A percentile compares a stretch with the other conserved stretches of the same genome.
Conservation (phyloP, 192 early-diverging fungal species). For the Lunasporangiospora selenospora region DNA sequence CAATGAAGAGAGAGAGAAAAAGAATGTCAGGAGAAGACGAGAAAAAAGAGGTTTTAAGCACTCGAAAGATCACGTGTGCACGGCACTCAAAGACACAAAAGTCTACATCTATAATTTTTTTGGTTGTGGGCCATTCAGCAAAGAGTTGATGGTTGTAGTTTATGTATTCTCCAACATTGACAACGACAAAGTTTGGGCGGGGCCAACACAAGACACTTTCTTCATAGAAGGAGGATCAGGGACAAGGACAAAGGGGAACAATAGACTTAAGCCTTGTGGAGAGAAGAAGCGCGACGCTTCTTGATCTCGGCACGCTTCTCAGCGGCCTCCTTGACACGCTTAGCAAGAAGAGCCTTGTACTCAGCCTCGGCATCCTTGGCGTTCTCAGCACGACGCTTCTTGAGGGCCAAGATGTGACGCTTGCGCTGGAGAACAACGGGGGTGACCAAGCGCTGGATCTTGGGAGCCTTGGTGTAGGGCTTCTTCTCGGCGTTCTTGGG, state of each 20-base stretch:
- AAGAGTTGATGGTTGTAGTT: too few relatives aligned
- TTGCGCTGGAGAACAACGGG: conserved; percentile 97
- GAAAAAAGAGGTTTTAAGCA: too few relatives aligned
- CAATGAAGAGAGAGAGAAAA: not conserved
- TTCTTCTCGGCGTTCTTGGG: conserved; percentile 91
- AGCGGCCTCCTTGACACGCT: conserved; percentile 95
- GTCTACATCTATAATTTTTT: not conserved
- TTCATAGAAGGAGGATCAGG: too few relatives aligned
- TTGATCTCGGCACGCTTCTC: conserved; percentile 82
- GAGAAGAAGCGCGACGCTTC: conserved; percentile 76
- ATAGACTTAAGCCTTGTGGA: conserved; percentile 57
- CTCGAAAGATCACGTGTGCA: not conserved
- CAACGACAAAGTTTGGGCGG: too few relatives aligned
- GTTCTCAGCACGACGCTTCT: conserved; percentile 83
- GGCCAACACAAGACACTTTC: too few relatives aligned
- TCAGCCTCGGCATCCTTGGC: conserved; percentile 76
- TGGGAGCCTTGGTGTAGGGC: conserved; percentile 93
- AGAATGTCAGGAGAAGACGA: not conserved
- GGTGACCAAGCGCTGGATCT: conserved; percentile 99
- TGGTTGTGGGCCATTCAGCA: conserved; percentile 48
- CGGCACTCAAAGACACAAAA: conserved; percentile 1
- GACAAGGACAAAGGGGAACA: conserved; percentile 9
- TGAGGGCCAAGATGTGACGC: conserved; percentile 86
- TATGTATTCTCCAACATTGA: too few relatives aligned
- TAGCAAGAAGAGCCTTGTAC: conserved; percentile 87